Base-by-base conservation (phyloP, 2,329 filamentous ascomycete genomes). In the Colletotrichum salicis region DNA sequence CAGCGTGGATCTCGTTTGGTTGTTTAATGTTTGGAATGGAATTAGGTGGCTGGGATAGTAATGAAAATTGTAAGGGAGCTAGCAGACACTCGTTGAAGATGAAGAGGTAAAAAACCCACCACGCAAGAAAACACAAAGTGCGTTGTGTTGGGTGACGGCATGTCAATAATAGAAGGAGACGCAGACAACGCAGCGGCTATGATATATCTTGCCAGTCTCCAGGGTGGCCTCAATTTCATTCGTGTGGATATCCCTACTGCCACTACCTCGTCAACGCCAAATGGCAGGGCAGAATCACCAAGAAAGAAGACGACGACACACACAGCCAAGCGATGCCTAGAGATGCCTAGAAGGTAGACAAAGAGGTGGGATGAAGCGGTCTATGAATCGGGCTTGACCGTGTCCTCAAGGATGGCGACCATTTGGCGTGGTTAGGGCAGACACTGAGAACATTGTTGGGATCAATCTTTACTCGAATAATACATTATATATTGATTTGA, bases 401-500 rank as follows among this genome's bases (percentile, higher is more conserved):
- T 22, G 15, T 48, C 41, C 19, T 22, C 41, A 48, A 48, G 19
- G 19, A n/a, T 22, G 19, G 15, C 5, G 19, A n/a, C 2, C 15
- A 45, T 22, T 48, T 22, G 41, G 19, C 41, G 2, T 22, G 19
- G 41, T 6, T 19, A 5, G 13, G 15, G 13, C 15, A 41, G 37
- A 41, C 37, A 41, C 37, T 19, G 37, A 35, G 22, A 52, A 52
- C 15, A 35, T 41, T 6, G 27, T 27, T 19, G 29, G 6, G n/a
- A 15, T 13, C 24, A 35, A 19, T 10, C 15, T 10, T 45, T 55
- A n/a, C 33, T 56, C 27, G 27, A 31, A 27, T 48, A 37, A 67
- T 60, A 70, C 56, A 70, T 70, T 70, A 70, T 67, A 66, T 63
- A 66, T 70, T 66, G 67, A 15, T 66, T 61, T 12, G 6, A 61